A percentile compares a stretch with the other conserved stretches of the same genome.
These are phyloP conservation scores for Macadamia integrifolia DNA, from an alignment of 164 flowering plant species.

Conservation along the genomic window DNA sequence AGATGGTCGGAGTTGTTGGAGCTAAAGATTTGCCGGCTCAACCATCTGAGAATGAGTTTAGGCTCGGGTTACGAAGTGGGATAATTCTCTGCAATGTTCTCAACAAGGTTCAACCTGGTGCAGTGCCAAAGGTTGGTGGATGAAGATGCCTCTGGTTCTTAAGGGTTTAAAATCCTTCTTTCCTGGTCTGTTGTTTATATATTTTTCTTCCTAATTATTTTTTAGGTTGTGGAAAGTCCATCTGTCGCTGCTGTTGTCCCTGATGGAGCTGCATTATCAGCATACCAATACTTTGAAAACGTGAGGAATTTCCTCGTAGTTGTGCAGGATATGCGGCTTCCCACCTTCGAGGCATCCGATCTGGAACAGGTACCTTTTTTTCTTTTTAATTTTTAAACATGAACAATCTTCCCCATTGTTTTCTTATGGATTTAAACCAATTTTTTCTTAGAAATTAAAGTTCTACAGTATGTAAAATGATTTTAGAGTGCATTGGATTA, in stretches of 20 bases:
- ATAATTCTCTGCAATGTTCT: constrained; percentile 74
- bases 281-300: constrained; percentile 94
- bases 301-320: constrained; percentile 91
- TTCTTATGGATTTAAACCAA: background rate
- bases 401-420: background rate
- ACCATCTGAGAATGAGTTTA: constrained; percentile 89
- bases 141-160: background rate
- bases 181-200: background rate
- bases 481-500: background rate
- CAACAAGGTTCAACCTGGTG: constrained; percentile 81
- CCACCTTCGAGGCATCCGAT: constrained; percentile 98
- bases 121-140: constrained; percentile 67
- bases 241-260: constrained; percentile 63
- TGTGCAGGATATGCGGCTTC: constrained; percentile 77
- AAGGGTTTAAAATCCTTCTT: background rate
- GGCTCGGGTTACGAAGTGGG: constrained; percentile 80
- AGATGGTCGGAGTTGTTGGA: constrained; percentile 67
- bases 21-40: constrained; percentile 84
- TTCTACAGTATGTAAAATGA: no score
- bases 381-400: no score
- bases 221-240: constrained; percentile 91
- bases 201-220: constrained; percentile 1
- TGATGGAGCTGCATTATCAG: constrained; percentile 95
- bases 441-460: background rate
- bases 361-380: constrained; percentile 66